phyloP scores from a whole-genome alignment of 2,329 filamentous ascomycete genomes.

The Sporothrix curviconia region DNA sequence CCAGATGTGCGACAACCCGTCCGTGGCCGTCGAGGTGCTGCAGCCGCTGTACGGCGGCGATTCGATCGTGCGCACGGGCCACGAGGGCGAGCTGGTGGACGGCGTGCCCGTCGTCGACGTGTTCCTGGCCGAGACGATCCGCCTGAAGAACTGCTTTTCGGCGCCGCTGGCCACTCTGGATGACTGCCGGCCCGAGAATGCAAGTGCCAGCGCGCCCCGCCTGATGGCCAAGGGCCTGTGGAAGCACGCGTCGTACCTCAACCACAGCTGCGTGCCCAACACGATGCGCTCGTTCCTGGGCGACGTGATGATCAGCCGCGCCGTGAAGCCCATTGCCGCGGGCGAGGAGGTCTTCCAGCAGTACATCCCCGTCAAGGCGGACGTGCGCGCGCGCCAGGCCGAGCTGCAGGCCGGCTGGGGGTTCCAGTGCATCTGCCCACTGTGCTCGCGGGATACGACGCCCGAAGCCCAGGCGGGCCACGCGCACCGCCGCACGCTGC shows the following conservation, averaged over 20 bases:
- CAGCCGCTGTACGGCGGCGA: constrained; percentile 29
- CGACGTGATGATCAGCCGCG: constrained; percentile 28
- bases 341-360: constrained; percentile 35
- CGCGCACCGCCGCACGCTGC: constrained; percentile 14
- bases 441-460: constrained; percentile 26
- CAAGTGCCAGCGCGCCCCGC: neutral
- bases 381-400: constrained; percentile 22
- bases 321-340: constrained; percentile 30
- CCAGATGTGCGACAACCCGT: constrained; percentile 35
- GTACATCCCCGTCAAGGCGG: constrained; percentile 31
- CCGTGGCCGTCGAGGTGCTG: constrained; percentile 16
- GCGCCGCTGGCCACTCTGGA: constrained; percentile 27
- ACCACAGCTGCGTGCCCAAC: constrained; percentile 29
- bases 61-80: constrained; percentile 26
- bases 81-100: constrained; percentile 29
- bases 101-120: constrained; percentile 32
- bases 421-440: constrained; percentile 34
- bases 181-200: constrained; percentile 24
- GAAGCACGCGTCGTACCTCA: constrained; percentile 25
- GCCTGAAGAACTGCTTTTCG: constrained; percentile 36
- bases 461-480: constrained; percentile 15
- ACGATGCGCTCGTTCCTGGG: constrained; percentile 27
- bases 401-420: constrained; percentile 31
- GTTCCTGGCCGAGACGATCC: constrained; percentile 34
- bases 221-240: constrained; percentile 26